A percentile compares a stretch with the other conserved stretches of the same genome.
Conservation (phyloP, 306 rosid genomes). For the Fragaria ananassa region DNA sequence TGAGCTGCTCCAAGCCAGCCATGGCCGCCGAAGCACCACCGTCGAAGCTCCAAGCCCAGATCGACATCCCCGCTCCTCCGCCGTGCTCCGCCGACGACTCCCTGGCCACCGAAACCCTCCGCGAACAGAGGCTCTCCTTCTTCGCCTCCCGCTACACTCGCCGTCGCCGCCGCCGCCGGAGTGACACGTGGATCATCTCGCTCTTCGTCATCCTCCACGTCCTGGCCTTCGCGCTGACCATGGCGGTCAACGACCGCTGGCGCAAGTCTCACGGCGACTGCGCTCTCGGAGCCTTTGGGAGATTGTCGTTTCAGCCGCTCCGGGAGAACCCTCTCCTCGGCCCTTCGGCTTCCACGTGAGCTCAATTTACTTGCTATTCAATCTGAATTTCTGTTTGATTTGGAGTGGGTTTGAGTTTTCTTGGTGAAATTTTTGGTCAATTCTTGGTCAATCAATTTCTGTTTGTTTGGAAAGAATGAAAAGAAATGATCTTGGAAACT, state of each 20-base stretch:
- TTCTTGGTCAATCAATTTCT: background rate
- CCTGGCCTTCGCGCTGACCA: conserved; percentile 63
- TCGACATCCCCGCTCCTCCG: conserved; percentile 43
- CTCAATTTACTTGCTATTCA: conserved; percentile 4
- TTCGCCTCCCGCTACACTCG: conserved; percentile 38
- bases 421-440: background rate
- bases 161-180: conserved; percentile 29
- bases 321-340: conserved; percentile 84
- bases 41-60: conserved; percentile 30
- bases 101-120: conserved; percentile 20
- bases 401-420: conserved; percentile 1
- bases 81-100: conserved; percentile 20
- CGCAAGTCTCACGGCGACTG: conserved; percentile 68
- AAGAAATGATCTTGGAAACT: background rate
- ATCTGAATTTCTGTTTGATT: background rate
- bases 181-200: conserved; percentile 82
- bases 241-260: conserved; percentile 82
- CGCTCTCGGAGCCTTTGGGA: conserved; percentile 51
- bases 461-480: background rate
- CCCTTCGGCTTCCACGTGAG: conserved; percentile 89
- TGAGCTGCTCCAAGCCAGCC: background rate
- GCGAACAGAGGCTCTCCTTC: conserved; percentile 29
- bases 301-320: conserved; percentile 83
- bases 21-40: conserved; percentile 30
- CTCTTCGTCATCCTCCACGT: conserved; percentile 71